phyloP scores from a whole-genome alignment of 2,329 filamentous ascomycete genomes.

The Talaromyces marneffei region DNA sequence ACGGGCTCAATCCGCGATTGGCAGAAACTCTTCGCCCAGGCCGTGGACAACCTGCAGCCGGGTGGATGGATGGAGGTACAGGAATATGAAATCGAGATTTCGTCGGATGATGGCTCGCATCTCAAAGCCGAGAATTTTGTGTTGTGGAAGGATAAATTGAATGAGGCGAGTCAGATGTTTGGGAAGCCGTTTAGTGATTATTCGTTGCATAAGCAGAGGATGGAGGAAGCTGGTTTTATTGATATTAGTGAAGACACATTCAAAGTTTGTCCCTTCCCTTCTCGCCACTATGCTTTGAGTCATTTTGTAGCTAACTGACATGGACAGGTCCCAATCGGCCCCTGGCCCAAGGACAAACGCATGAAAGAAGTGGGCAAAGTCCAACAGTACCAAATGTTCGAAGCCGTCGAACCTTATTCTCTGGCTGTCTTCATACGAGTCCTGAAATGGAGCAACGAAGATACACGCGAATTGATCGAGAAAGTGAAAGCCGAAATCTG shows the following conservation, averaged over 20 bases:
- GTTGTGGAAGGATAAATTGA: slow-evolving; percentile 22
- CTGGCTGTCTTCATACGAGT: slow-evolving; percentile 24
- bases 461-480: slow-evolving; percentile 27
- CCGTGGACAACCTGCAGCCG: slow-evolving; percentile 36
- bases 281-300: background rate
- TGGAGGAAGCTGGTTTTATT: slow-evolving; percentile 47
- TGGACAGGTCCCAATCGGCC: slow-evolving; percentile 39
- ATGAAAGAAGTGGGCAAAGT: slow-evolving; percentile 44
- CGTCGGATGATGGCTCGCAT: slow-evolving; percentile 41
- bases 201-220: slow-evolving; percentile 31
- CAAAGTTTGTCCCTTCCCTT: slow-evolving; percentile 22
- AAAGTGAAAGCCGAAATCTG: slow-evolving; percentile 27
- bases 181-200: slow-evolving; percentile 32
- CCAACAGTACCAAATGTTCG: slow-evolving; percentile 17
- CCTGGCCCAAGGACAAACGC: slow-evolving; percentile 44
- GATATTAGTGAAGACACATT: slow-evolving; percentile 43
- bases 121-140: slow-evolving; percentile 16
- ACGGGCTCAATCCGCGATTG: slow-evolving; percentile 31
- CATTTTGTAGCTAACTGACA: background rate
- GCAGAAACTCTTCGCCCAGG: slow-evolving; percentile 32
- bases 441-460: slow-evolving; percentile 23
- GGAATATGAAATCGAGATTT: slow-evolving; percentile 38
- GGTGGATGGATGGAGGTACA: slow-evolving; percentile 44
- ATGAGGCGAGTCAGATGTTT: slow-evolving; percentile 27
- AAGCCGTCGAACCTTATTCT: slow-evolving; percentile 21